Percentiles rank a stretch among this genome's conserved stretches.
Conservation (phyloP, 1,284 basidiomycete genomes). For the Ustilago loliicola region DNA sequence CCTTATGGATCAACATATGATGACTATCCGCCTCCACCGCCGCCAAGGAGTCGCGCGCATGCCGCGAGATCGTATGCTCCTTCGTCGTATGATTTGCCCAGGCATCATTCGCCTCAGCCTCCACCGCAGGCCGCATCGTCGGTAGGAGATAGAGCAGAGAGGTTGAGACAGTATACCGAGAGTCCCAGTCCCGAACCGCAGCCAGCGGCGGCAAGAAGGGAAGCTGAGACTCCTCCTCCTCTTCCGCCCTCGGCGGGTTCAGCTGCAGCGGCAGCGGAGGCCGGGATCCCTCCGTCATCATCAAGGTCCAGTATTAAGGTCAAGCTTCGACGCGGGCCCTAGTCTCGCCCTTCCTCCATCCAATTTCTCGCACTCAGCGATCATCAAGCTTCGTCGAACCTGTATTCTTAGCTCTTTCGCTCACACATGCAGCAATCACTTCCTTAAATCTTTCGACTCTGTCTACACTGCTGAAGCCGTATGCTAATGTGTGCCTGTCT, state of each 20-base stretch:
- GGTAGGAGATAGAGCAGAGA: conserved; percentile 36
- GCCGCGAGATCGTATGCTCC: conserved; percentile 21
- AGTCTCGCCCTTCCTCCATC: background rate
- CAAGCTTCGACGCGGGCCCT: conserved; percentile 31
- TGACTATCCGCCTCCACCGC: conserved; percentile 41
- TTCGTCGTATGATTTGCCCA: conserved; percentile 26
- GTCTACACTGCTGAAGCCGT: background rate
- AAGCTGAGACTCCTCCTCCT: conserved; percentile 11
- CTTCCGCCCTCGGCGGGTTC: conserved; percentile 8
- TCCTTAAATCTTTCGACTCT: background rate
- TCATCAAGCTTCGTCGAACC: background rate
- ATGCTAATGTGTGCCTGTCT: background rate
- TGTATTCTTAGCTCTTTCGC: conserved; percentile 18
- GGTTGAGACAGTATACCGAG: conserved; percentile 51
- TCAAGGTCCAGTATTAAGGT: conserved; percentile 42
- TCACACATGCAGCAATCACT: background rate
- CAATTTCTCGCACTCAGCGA: no score
- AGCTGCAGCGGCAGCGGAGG: conserved; percentile 6
- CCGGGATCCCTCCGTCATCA: conserved; percentile 10
- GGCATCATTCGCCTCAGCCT: conserved; percentile 34
- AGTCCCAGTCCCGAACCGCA: conserved; percentile 41
- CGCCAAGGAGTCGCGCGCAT: conserved; percentile 7
- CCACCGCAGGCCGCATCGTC: conserved; percentile 20
- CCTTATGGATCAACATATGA: conserved; percentile 27
- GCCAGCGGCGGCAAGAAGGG: conserved; percentile 3